Conservation (phyloP, 306 rosid species). For the Herpetospermum pedunculosum region DNA sequence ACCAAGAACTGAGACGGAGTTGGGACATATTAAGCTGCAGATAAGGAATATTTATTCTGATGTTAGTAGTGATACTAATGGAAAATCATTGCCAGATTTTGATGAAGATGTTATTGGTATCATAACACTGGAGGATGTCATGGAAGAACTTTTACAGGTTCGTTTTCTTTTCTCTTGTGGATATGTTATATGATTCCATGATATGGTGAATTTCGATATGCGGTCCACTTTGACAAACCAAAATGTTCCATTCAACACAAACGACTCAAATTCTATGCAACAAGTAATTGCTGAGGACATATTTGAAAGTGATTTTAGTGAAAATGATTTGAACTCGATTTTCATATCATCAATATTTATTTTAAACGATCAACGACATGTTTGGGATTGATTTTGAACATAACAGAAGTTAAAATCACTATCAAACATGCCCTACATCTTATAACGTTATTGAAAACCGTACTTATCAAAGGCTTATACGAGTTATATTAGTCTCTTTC, state of each 20-base stretch:
- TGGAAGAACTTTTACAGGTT: conserved; percentile 83
- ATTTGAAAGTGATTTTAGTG: too few species aligned
- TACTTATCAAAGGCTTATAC: not conserved
- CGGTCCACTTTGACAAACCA: not conserved
- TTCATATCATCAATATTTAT: too few species aligned
- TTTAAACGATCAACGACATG: too few species aligned
- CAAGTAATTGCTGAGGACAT: too few species aligned
- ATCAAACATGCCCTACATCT: too few species aligned
- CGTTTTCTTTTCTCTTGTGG: not conserved
- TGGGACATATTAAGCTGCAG: conserved; percentile 13
- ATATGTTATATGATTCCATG: not conserved
- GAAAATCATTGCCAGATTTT: conserved; percentile 20
- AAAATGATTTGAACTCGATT: too few species aligned
- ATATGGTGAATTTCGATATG: not conserved
- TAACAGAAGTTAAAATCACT: too few species aligned
- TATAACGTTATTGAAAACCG: too few species aligned
- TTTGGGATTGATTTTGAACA: too few species aligned
- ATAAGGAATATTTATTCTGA: conserved; percentile 13
- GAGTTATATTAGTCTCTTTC: not conserved
- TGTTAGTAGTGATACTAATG: conserved; percentile 13
- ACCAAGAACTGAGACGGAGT: conserved; percentile 15
- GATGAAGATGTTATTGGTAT: conserved; percentile 61
- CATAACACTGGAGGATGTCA: conserved; percentile 79
- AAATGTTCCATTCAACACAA: not conserved
- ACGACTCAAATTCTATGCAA: too few species aligned